These are phyloP conservation scores for Nicotiana benthamiana DNA, from an alignment of 257 asterid species.

Conservation along the genomic window DNA sequence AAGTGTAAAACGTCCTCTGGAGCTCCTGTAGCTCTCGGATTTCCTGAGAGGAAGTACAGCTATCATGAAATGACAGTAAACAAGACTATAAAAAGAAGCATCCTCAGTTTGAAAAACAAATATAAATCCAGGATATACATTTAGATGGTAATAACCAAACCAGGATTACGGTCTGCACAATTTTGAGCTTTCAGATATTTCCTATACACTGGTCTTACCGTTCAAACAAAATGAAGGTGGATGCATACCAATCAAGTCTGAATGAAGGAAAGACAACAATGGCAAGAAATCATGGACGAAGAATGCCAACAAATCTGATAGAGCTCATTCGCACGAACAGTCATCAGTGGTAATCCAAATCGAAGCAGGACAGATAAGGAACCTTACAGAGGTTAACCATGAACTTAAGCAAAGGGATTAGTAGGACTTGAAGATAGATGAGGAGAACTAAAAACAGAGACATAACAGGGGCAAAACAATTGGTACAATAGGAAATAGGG, in stretches of 20 bases:
- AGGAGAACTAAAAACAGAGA: not conserved
- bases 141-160: not conserved
- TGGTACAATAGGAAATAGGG: not conserved
- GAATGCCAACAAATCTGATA: not conserved
- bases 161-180: not conserved
- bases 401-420: not conserved
- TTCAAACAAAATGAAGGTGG: not conserved
- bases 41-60: conserved; percentile 46
- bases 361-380: not conserved
- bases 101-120: not conserved
- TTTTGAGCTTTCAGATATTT: not conserved
- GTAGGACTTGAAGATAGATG: not conserved
- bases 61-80: not conserved
- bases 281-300: not conserved
- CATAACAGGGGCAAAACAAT: not conserved
- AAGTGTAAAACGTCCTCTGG: conserved; percentile 67
- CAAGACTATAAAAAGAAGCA: not conserved
- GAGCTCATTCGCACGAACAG: not conserved
- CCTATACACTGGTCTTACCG: not conserved
- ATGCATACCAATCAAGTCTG: not conserved
- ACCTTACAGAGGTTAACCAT: not conserved
- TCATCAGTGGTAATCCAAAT: not conserved
- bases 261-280: not conserved
- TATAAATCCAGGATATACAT: not conserved
- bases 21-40: conserved; percentile 89